A percentile compares a stretch with the other conserved stretches of the same genome.
Conservation (phyloP, 1,284 basidiomycete species). For the Moesziomyces sp. region DNA sequence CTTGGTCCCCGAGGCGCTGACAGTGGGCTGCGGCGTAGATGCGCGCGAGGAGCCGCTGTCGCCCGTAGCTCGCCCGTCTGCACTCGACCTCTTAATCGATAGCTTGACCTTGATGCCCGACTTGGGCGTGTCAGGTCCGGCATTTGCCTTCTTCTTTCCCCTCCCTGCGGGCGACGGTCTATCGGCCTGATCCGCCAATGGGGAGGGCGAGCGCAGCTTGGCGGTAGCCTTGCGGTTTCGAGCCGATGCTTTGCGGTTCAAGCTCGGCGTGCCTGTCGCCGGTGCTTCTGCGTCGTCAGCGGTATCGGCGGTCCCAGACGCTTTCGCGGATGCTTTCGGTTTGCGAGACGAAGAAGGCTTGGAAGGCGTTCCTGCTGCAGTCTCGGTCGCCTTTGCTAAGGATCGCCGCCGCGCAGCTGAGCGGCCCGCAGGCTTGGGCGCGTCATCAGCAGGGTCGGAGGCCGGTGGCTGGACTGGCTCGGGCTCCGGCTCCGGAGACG, state of each 20-base stretch:
- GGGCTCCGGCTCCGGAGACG: conserved; percentile 4
- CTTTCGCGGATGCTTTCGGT: neutral
- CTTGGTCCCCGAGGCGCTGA: conserved; percentile 4
- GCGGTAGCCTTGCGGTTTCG: conserved; percentile 18
- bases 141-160: neutral
- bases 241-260: conserved; percentile 13
- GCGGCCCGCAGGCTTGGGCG: too few species aligned
- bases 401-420: too few species aligned
- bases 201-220: conserved; percentile 15
- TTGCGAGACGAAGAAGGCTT: neutral
- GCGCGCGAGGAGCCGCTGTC: conserved; percentile 24
- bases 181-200: conserved; percentile 1
- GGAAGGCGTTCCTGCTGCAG: too few species aligned
- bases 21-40: conserved; percentile 11
- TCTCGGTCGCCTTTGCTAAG: too few species aligned
- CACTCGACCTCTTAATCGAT: conserved; percentile 5
- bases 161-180: conserved; percentile 5
- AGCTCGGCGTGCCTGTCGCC: neutral
- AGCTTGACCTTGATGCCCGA: too few species aligned
- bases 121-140: too few species aligned
- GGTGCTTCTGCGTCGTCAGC: neutral
- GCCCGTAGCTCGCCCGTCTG: neutral
- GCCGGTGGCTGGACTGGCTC: neutral
- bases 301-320: neutral
- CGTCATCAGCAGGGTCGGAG: too few species aligned